Conservation (phyloP, 164 flowering plant species). For the Nymphaea thermarum region DNA sequence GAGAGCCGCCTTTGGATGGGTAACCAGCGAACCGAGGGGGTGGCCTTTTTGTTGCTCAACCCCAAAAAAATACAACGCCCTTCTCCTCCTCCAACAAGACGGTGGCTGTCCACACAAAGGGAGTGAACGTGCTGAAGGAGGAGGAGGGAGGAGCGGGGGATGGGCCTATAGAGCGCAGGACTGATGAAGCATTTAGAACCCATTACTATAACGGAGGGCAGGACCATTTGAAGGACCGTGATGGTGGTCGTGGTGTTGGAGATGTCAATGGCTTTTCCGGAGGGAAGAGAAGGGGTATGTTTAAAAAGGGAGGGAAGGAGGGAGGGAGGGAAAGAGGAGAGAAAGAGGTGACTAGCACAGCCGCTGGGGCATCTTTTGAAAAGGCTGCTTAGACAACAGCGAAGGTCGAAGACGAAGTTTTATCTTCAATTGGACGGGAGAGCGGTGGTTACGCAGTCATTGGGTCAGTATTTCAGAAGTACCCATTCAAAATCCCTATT, state of each 20-base stretch:
- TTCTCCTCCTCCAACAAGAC: neutral
- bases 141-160: neutral
- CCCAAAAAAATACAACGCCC: neutral
- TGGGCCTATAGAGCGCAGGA: neutral
- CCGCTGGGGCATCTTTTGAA: too few species aligned
- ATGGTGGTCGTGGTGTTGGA: neutral
- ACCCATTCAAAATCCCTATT: too few species aligned
- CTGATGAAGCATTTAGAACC: neutral
- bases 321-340: neutral
- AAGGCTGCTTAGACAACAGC: too few species aligned
- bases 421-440: too few species aligned
- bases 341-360: neutral
- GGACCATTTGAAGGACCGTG: constrained; percentile 3
- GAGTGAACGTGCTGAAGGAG: neutral
- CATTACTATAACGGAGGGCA: constrained; percentile 32
- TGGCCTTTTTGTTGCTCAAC: neutral
- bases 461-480: too few species aligned
- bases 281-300: constrained; percentile 9
- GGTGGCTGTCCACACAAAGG: neutral
- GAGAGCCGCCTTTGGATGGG: neutral
- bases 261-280: neutral
- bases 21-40: neutral
- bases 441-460: too few species aligned
- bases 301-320: constrained; percentile 21
- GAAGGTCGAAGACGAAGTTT: too few species aligned